phyloP scores from a whole-genome alignment of 345 rosid species.

The Eucalyptus brandiana region DNA sequence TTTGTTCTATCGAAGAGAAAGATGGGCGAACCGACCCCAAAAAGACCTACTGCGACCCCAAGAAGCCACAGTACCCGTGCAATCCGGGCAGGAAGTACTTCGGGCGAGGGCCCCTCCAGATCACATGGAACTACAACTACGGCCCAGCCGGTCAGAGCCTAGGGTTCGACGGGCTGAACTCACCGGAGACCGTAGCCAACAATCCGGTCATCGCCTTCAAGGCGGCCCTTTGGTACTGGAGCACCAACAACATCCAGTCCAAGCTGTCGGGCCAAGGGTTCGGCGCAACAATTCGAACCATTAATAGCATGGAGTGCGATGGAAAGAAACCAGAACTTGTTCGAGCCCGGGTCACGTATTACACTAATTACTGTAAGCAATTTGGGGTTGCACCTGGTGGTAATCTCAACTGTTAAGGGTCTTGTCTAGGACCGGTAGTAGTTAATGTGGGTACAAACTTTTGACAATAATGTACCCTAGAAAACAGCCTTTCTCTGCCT shows the following conservation, averaged over 20 bases:
- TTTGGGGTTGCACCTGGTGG: not conserved
- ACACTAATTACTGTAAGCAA: constrained; percentile 20
- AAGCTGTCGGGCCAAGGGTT: constrained; percentile 23
- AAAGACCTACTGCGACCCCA: constrained; percentile 7
- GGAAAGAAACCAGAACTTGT: constrained; percentile 13
- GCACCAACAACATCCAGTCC: constrained; percentile 17
- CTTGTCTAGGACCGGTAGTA: not conserved
- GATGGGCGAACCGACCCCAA: not conserved
- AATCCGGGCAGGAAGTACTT: constrained; percentile 17
- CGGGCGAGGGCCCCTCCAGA: constrained; percentile 49
- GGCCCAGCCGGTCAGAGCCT: constrained; percentile 29
- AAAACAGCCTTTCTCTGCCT: not conserved
- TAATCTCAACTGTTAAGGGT: not conserved
- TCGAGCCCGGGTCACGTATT: constrained; percentile 14
- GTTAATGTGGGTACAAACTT: not conserved
- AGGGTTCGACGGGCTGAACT: constrained; percentile 8
- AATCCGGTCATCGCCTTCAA: constrained; percentile 25
- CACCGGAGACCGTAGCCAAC: constrained; percentile 29
- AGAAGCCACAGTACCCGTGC: constrained; percentile 7
- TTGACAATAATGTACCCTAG: not conserved
- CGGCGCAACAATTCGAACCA: constrained; percentile 37
- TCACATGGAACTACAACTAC: constrained; percentile 48
- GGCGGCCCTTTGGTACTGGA: constrained; percentile 51
- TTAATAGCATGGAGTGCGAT: constrained; percentile 35
- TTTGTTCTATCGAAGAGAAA: constrained; percentile 14